Evolutionary conservation across 2,329 filamentous ascomycete species (phyloP).

Genomic region (Beauveria asiatica): DNA sequence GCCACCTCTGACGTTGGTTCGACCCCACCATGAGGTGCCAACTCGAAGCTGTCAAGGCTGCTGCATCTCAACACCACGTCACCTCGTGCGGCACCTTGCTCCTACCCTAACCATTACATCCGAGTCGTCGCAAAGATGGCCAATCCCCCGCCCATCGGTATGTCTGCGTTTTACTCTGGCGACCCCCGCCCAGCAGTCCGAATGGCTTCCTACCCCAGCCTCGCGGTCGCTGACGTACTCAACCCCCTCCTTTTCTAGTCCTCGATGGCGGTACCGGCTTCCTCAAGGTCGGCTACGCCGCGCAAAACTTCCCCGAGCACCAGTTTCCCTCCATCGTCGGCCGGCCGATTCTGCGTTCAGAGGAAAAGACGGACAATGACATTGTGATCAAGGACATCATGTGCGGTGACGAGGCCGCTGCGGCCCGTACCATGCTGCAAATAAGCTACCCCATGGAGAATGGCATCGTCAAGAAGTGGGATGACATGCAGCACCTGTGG

Average conservation of each 20-base stretch:
- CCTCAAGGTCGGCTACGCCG: constrained; percentile 98
- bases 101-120: neutral
- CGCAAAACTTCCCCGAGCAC: constrained; percentile 98
- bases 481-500: constrained; percentile 99
- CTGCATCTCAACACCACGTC: constrained; percentile 3
- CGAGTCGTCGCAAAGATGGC: constrained; percentile 35
- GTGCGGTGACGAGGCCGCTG: constrained; percentile 97
- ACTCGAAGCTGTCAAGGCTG: constrained; percentile 6
- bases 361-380: constrained; percentile 62
- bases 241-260: constrained; percentile 44
- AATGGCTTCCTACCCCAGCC: constrained; percentile 13
- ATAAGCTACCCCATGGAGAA: constrained; percentile 99
- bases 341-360: constrained; percentile 90
- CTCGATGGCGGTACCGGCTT: constrained; percentile 99
- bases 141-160: constrained; percentile 46
- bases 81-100: constrained; percentile 6
- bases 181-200: constrained; percentile 4
- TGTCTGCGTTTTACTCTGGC: constrained; percentile 16
- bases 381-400: constrained; percentile 92
- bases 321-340: constrained; percentile 98
- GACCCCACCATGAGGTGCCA: constrained; percentile 24
- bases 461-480: constrained; percentile 98
- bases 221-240: constrained; percentile 17
- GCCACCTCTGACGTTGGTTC: constrained; percentile 29
- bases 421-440: constrained; percentile 92